Conservation (phyloP, 1,139 yeast genomes). For the Diutina mesorugosa region DNA sequence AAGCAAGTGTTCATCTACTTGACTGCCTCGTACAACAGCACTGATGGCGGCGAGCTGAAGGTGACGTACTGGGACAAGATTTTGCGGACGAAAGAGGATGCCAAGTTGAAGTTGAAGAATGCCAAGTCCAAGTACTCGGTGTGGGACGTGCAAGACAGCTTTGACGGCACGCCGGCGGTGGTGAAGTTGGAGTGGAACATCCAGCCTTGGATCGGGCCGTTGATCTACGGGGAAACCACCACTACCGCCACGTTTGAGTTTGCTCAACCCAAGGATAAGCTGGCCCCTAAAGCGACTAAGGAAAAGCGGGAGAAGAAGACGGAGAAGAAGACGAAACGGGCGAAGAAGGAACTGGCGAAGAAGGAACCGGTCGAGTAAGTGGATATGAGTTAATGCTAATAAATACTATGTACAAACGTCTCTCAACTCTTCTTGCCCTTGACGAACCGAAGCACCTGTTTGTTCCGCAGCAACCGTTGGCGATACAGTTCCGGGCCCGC, state of each 20-base stretch:
- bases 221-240: constrained; percentile 45
- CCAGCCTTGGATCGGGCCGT: constrained; percentile 82
- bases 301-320: background rate
- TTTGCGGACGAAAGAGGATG: constrained; percentile 44
- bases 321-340: background rate
- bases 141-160: constrained; percentile 70
- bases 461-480: background rate
- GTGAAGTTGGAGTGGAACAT: constrained; percentile 79
- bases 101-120: constrained; percentile 38
- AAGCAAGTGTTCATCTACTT: constrained; percentile 85
- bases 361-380: background rate
- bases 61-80: constrained; percentile 91
- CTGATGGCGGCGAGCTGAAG: constrained; percentile 30
- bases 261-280: constrained; percentile 4
- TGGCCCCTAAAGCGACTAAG: background rate
- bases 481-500: background rate
- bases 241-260: constrained; percentile 23
- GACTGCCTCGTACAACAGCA: constrained; percentile 79
- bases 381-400: background rate
- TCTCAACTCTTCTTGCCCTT: background rate
- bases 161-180: constrained; percentile 56
- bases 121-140: constrained; percentile 68
- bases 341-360: background rate
- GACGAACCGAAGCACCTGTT: background rate
- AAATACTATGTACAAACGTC: background rate